Evolutionary conservation across 129 eudicot genomes (phyloP).

Genomic region (Apium graveolens): DNA sequence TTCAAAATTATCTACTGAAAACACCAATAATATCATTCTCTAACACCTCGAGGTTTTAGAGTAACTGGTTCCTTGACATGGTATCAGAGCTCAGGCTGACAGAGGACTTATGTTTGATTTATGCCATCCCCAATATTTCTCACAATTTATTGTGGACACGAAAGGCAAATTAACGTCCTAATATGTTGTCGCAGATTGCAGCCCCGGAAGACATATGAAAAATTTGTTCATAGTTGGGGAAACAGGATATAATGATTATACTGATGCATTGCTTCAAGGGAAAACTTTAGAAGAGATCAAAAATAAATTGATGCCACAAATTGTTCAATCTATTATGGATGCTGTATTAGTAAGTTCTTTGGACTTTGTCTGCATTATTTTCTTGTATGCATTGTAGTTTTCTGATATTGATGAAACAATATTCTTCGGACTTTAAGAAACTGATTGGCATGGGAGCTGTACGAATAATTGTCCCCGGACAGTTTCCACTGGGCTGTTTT

Average conservation of each 20-base stretch:
- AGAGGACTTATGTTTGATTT: too few species aligned
- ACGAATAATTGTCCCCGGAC: slow-evolving; percentile 14
- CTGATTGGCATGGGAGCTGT: slow-evolving; percentile 9
- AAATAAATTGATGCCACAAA: not conserved
- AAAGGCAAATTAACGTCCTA: too few species aligned
- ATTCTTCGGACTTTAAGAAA: not conserved
- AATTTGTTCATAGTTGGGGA: not conserved
- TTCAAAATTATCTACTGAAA: too few species aligned
- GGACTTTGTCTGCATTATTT: not conserved
- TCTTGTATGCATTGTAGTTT: too few species aligned
- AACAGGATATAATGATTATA: not conserved
- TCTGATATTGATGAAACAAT: not conserved
- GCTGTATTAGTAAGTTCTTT: not conserved
- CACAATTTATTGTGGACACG: too few species aligned
- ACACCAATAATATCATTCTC: too few species aligned
- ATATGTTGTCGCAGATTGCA: not conserved
- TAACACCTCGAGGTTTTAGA: too few species aligned
- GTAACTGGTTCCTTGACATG: too few species aligned
- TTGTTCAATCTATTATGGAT: not conserved
- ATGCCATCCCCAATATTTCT: too few species aligned
- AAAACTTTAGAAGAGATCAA: not conserved
- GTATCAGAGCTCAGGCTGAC: too few species aligned
- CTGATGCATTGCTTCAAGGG: not conserved
- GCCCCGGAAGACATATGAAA: not conserved
- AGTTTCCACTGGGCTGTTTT: slow-evolving; percentile 15